Evolutionary conservation across 2,329 filamentous ascomycete genomes (phyloP), one percentile per base, ranked within the genome.

Genomic region (Chalaropsis thielavioides): DNA sequence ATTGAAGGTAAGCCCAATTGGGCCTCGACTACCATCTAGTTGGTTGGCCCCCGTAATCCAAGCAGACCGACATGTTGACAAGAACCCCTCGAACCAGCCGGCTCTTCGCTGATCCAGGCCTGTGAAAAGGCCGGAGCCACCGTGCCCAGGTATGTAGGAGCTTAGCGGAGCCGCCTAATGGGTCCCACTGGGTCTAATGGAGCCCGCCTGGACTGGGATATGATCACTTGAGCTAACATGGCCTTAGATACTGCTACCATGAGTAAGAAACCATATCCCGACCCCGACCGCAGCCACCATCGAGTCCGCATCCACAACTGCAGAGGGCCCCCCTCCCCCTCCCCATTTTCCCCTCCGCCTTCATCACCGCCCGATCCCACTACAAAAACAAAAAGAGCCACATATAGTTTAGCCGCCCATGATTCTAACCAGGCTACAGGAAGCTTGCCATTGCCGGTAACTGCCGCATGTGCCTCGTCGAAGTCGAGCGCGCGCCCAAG

Each of bases 371-470:
- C n/a, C 43, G 15, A 17, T 5, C 15, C 43, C 43, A 38, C 35
- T 51, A 51, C 10, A 27, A 19, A 49, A 13, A 24, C 46, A 19
- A 19, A 19, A 51, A 15, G 11, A 15, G 46, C 46, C 22, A 51
- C 3, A 27, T 24, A 27, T 51, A 24, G 27, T 27, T 10, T 4
- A 38, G 35, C 35, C 35, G 35, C 35, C 35, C 35, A 51, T 51
- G 22, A 58, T 38, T 46, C 54, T 58, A 58, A 58, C 54, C 15
- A 44, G 71, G 71, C 65, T 69, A 72, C 73, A 92, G 89, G 76
- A 97, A 99, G 80, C 83, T 99, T 71, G 91, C 95, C 87, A 96
- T 99, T 82, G 94, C 94, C 73, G 94, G 94, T 77, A 99, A 97
- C 79, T 99, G 94, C 77, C 91, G 94, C 80, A 99, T 99, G 94